These are phyloP conservation scores for Mariannaea sp. DNA, from an alignment of 2,329 filamentous ascomycete species.

Conservation along the genomic window DNA sequence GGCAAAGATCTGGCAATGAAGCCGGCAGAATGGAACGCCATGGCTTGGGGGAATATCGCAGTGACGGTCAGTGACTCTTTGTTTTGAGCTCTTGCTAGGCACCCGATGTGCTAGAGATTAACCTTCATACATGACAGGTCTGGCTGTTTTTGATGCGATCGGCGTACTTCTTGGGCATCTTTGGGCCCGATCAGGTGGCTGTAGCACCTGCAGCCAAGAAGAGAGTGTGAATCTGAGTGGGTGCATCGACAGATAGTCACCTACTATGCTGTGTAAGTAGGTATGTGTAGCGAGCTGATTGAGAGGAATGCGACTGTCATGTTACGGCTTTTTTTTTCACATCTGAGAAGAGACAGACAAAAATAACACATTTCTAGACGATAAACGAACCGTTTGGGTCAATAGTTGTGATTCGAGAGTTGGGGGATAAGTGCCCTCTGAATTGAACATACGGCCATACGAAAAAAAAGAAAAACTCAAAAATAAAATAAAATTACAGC, in stretches of 20 bases:
- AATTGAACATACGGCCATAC: too few species aligned
- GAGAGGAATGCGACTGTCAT: too few species aligned
- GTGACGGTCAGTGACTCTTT: conserved; percentile 56
- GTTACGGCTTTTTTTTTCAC: too few species aligned
- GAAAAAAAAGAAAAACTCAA: too few species aligned
- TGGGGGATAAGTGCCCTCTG: too few species aligned
- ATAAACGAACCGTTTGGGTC: too few species aligned
- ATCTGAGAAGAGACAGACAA: too few species aligned
- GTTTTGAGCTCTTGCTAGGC: neutral
- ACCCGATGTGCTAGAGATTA: neutral
- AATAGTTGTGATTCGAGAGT: too few species aligned
- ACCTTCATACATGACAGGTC: neutral
- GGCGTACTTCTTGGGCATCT: conserved; percentile 62
- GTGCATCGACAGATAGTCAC: too few species aligned
- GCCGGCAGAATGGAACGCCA: conserved; percentile 66
- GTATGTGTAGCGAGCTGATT: too few species aligned
- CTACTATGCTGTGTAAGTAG: neutral
- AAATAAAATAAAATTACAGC: too few species aligned
- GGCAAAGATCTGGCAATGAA: conserved; percentile 59
- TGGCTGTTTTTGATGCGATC: conserved; percentile 60
- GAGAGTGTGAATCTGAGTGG: conserved; percentile 25
- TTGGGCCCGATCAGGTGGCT: conserved; percentile 54
- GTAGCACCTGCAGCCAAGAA: conserved; percentile 33
- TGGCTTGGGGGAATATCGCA: conserved; percentile 76
- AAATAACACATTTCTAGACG: too few species aligned